Percentiles rank a stretch among this genome's conserved stretches.
These are phyloP conservation scores for Daldinia decipiens DNA, from an alignment of 495 filamentous ascomycete genomes.

Conservation along the genomic window DNA sequence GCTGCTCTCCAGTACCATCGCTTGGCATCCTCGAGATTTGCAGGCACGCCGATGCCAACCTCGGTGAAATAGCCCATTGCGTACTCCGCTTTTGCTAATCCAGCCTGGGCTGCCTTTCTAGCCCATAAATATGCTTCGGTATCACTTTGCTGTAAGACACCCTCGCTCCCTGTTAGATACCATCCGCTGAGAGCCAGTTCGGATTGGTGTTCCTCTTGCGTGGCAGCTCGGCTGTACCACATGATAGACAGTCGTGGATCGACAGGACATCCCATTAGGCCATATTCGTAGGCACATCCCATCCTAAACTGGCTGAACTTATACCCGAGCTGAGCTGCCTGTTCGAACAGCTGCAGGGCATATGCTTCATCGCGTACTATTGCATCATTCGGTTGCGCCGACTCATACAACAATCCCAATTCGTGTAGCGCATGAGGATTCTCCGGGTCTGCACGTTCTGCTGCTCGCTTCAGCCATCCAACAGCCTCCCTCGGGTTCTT, in stretches of 20 bases:
- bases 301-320: slow-evolving; percentile 94
- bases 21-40: slow-evolving; percentile 93
- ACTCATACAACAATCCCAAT: slow-evolving; percentile 85
- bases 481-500: slow-evolving; percentile 85
- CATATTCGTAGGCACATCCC: slow-evolving; percentile 89
- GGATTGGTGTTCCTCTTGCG: slow-evolving; percentile 93
- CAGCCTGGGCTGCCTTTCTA: slow-evolving; percentile 85
- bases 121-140: slow-evolving; percentile 98
- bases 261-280: slow-evolving; percentile 80
- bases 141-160: slow-evolving; percentile 89
- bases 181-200: slow-evolving; percentile 93
- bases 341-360: slow-evolving; percentile 79
- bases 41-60: slow-evolving; percentile 87
- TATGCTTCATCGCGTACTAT: slow-evolving; percentile 84
- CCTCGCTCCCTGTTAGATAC: slow-evolving; percentile 93
- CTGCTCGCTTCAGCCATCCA: slow-evolving; percentile 90
- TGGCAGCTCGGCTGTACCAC: slow-evolving; percentile 92
- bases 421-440: slow-evolving; percentile 98
- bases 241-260: slow-evolving; percentile 85
- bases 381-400: slow-evolving; percentile 70
- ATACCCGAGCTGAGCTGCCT: slow-evolving; percentile 91
- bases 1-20: slow-evolving; percentile 98
- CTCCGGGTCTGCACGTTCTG: slow-evolving; percentile 84
- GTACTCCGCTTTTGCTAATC: slow-evolving; percentile 91
- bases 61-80: slow-evolving; percentile 99